Conservation (phyloP, 2,329 filamentous ascomycete species). For the Paracoccidioides brasiliensis region DNA sequence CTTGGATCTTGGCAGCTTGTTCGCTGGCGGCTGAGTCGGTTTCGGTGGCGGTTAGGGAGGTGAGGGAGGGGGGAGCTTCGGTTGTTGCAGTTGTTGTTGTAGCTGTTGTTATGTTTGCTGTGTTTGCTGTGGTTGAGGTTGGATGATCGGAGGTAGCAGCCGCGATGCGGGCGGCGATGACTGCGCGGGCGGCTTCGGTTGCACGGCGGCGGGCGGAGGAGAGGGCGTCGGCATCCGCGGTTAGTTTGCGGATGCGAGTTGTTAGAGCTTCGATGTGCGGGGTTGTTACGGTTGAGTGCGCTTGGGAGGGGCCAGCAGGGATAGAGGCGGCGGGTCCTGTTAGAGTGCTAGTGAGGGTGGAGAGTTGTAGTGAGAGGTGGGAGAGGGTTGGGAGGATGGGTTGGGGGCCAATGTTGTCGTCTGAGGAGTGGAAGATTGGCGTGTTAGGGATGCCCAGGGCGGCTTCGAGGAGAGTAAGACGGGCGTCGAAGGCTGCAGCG, state of each 20-base stretch:
- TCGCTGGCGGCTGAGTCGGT: constrained; percentile 39
- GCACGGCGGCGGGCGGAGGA: constrained; percentile 32
- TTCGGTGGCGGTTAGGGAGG: constrained; percentile 37
- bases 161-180: constrained; percentile 27
- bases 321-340: constrained; percentile 23
- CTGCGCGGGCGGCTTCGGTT: constrained; percentile 29
- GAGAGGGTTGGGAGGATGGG: constrained; percentile 76
- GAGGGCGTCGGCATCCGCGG: constrained; percentile 32
- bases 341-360: constrained; percentile 48
- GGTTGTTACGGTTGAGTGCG: constrained; percentile 22
- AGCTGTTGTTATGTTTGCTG: constrained; percentile 16
- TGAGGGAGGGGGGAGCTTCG: constrained; percentile 17
- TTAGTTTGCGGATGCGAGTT: constrained; percentile 31
- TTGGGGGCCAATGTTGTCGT: constrained; percentile 32
- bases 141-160: constrained; percentile 24
- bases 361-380: constrained; percentile 66
- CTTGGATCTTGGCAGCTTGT: constrained; percentile 75
- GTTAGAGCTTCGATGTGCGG: constrained; percentile 33
- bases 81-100: constrained; percentile 25
- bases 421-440: constrained; percentile 40
- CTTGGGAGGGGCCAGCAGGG: constrained; percentile 13
- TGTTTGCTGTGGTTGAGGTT: constrained; percentile 20
- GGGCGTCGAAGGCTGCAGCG: constrained; percentile 75
- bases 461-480: constrained; percentile 66
- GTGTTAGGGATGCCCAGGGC: constrained; percentile 65